phyloP scores from a whole-genome alignment of 2,329 filamentous ascomycete genomes.

The Penicillium italicum region DNA sequence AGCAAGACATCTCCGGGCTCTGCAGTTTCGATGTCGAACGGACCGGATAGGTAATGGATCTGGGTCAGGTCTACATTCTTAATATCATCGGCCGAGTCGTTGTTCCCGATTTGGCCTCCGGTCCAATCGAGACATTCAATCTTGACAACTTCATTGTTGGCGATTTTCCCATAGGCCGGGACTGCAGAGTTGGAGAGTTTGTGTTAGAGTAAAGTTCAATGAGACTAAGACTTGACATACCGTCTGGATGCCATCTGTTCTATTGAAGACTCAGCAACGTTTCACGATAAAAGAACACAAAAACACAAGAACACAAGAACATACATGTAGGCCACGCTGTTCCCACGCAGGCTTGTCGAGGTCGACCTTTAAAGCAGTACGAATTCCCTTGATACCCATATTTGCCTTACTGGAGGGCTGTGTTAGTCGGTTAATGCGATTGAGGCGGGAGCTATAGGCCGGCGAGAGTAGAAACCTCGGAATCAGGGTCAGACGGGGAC shows the following conservation, averaged over 20 bases:
- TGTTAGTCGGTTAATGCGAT: not conserved
- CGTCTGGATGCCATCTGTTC: constrained; percentile 93
- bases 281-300: constrained; percentile 6
- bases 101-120: constrained; percentile 77
- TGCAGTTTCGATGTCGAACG: constrained; percentile 80
- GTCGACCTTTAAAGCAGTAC: constrained; percentile 69
- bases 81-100: constrained; percentile 85
- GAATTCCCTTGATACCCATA: constrained; percentile 51
- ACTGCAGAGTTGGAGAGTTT: constrained; percentile 49
- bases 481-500: not conserved
- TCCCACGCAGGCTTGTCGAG: constrained; percentile 67
- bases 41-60: constrained; percentile 84
- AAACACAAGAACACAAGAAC: constrained; percentile 39
- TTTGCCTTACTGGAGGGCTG: not conserved
- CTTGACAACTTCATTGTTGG: constrained; percentile 82
- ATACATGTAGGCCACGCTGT: constrained; percentile 67
- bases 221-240: constrained; percentile 46
- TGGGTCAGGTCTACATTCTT: constrained; percentile 78
- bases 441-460: not conserved
- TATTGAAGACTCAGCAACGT: constrained; percentile 32
- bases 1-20: constrained; percentile 80
- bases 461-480: not conserved
- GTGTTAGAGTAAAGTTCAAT: not conserved
- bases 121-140: constrained; percentile 87
- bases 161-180: constrained; percentile 68